Evolutionary conservation across 768 basidiomycete genomes (phyloP).

Genomic region (Lactifluus rugatus): DNA sequence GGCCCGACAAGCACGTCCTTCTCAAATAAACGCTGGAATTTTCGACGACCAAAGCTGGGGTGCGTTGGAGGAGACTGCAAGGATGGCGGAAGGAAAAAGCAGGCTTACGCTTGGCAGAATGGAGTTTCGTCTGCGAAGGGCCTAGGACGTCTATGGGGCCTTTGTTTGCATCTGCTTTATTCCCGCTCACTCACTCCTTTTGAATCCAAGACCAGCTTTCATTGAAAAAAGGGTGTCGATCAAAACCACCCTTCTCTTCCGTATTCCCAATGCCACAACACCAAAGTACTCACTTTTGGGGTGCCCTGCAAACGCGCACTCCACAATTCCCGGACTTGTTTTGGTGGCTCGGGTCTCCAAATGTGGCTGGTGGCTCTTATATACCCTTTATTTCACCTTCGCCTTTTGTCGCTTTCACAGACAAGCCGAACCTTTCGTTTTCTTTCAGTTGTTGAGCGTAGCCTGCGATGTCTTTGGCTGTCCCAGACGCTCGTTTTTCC

Average conservation of each 20-base stretch:
- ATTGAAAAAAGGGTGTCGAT: neutral
- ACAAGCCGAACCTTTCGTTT: neutral
- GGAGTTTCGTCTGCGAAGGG: conserved; percentile 3
- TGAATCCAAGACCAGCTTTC: neutral
- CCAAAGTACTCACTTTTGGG: neutral
- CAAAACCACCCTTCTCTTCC: neutral
- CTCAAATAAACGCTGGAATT: conserved; percentile 20
- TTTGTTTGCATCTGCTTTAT: neutral
- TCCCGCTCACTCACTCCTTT: neutral
- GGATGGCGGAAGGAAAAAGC: conserved; percentile 50
- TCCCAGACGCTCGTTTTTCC: neutral
- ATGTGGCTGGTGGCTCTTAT: conserved; percentile 1
- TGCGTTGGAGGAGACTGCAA: conserved; percentile 43
- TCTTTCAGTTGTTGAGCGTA: neutral
- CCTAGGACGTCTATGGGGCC: neutral
- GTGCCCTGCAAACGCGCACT: neutral
- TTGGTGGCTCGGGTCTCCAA: neutral
- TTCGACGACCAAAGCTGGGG: conserved; percentile 35
- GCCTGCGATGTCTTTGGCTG: neutral
- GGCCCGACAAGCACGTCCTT: conserved; percentile 10
- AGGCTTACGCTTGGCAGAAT: conserved; percentile 43
- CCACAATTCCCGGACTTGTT: neutral
- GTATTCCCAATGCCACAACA: neutral
- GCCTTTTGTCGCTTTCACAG: neutral
- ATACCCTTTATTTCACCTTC: neutral